These are phyloP conservation scores for Tricholoma saponaceum DNA, from an alignment of 768 basidiomycete species.

Conservation along the genomic window DNA sequence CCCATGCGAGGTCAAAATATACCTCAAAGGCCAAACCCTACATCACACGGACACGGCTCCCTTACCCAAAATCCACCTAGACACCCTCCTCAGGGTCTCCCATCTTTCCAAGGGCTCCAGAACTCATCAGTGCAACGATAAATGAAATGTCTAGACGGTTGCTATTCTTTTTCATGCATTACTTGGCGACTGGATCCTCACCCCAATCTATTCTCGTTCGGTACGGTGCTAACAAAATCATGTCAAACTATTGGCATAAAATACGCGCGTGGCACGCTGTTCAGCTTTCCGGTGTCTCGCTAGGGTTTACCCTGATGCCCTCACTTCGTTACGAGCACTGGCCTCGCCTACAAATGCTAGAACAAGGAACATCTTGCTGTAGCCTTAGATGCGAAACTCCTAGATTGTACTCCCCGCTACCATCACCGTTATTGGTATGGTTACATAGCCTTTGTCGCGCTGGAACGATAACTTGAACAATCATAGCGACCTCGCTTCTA, in stretches of 20 bases:
- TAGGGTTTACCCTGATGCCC: not conserved
- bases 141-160: not conserved
- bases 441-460: constrained; percentile 6
- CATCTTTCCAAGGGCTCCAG: not conserved
- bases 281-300: not conserved
- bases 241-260: not conserved
- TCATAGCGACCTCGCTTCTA: constrained; percentile 5
- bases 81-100: constrained; percentile 9
- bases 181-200: not conserved
- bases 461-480: constrained; percentile 5
- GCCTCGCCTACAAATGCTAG: not conserved
- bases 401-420: constrained; percentile 3
- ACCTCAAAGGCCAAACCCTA: constrained; percentile 15
- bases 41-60: constrained; percentile 12
- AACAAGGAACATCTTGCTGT: constrained; percentile 12
- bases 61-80: constrained; percentile 6
- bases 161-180: not conserved
- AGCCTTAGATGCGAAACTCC: constrained; percentile 15
- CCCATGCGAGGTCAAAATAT: constrained; percentile 7
- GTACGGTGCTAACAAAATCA: not conserved
- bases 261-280: not conserved
- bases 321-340: not conserved
- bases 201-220: not conserved
- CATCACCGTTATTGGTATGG: constrained; percentile 4
- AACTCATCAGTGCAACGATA: constrained; percentile 7